phyloP scores from a whole-genome alignment of 768 basidiomycete species.

The Tephrocybe sp. region DNA sequence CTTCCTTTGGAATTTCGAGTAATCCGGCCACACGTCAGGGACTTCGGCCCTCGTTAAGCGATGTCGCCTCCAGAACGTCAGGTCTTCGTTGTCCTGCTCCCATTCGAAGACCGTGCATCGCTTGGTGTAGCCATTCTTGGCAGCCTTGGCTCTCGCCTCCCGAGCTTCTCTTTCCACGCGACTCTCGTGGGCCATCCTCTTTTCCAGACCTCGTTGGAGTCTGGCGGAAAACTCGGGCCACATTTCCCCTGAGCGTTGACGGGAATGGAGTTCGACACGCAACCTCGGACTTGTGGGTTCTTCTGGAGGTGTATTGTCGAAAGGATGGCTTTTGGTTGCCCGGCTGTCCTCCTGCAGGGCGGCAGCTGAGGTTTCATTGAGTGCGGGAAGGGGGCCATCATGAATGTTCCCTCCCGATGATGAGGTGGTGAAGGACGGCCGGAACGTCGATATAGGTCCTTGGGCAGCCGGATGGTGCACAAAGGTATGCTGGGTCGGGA shows the following conservation, averaged over 20 bases:
- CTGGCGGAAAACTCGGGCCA: not conserved
- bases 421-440: no score
- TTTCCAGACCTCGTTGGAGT: not conserved
- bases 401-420: no score
- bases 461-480: not conserved
- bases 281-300: not conserved
- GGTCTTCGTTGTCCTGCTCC: not conserved
- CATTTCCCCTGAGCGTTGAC: not conserved
- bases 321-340: no score
- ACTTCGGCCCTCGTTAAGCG: not conserved
- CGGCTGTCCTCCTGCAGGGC: no score
- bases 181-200: not conserved
- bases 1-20: not conserved
- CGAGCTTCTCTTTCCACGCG: not conserved
- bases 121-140: not conserved
- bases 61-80: not conserved
- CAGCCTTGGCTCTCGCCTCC: not conserved
- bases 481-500: not conserved
- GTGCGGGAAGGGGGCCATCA: not conserved
- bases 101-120: not conserved
- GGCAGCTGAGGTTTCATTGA: not conserved
- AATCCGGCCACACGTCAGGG: not conserved
- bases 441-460: no score
- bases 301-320: no score
- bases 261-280: not conserved